Conservation (phyloP, 1,284 basidiomycete genomes). For the Malassezia vespertilionis region DNA sequence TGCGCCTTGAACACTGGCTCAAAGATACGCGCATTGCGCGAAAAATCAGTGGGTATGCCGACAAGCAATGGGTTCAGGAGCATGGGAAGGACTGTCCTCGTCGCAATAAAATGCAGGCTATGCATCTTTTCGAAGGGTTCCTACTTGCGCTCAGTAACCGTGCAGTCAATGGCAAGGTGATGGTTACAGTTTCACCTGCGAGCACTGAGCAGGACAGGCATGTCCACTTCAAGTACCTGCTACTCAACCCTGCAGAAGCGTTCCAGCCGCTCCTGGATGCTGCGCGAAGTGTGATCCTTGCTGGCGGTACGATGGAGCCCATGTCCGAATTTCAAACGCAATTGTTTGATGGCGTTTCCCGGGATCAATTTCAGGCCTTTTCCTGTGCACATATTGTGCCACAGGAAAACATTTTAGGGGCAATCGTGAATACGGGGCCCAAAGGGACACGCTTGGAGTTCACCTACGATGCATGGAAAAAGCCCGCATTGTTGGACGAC, state of each 20-base stretch:
- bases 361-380: constrained; percentile 62
- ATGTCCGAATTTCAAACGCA: constrained; percentile 78
- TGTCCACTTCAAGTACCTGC: constrained; percentile 74
- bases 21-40: constrained; percentile 68
- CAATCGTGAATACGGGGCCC: constrained; percentile 69
- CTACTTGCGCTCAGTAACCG: constrained; percentile 69
- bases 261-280: constrained; percentile 70
- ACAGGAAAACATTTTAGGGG: constrained; percentile 62
- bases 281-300: constrained; percentile 72
- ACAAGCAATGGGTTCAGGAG: constrained; percentile 55
- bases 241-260: constrained; percentile 80
- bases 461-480: constrained; percentile 64
- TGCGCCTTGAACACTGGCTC: constrained; percentile 69
- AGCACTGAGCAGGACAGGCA: background rate
- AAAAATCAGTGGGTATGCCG: constrained; percentile 66
- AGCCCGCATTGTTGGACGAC: constrained; percentile 64
- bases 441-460: constrained; percentile 67
- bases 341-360: constrained; percentile 62
- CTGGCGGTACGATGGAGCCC: constrained; percentile 95
- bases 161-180: constrained; percentile 60
- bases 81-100: constrained; percentile 48
- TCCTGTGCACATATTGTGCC: constrained; percentile 92
- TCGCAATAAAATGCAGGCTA: constrained; percentile 44
- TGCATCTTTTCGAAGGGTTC: constrained; percentile 75
- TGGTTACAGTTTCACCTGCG: constrained; percentile 23